Base-by-base conservation (phyloP, 371 early-diverging fungal species). In the Basidiobolus meristosporus region DNA sequence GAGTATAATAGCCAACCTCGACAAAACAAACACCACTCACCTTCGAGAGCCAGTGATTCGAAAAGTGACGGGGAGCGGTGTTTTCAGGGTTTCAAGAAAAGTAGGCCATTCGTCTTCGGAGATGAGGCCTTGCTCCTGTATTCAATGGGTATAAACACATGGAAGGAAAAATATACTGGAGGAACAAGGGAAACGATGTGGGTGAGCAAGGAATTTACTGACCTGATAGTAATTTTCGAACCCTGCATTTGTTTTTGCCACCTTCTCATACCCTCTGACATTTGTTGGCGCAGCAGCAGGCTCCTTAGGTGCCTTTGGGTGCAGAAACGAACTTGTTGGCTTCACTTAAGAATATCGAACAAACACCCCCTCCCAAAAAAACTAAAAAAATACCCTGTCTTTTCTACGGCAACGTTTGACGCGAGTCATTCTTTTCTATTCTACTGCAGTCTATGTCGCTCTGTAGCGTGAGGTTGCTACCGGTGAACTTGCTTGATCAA, bases 11-110 rank as follows among this genome's bases (percentile, higher is more conserved):
- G 18, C 20, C 7, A 14, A n/a, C 7, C 3, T 10, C 3, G 18
- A 5, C 20, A n/a, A 31, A 30, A 7, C 2, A 14, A 14, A 17
- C 16, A 17, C 4, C 2, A 23, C 11, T 15, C 1, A 77, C 81
- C 66, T 60, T 52, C 84, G 66, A 29, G 79, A 82, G 15, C 90
- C 93, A 1, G 93, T 87, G 48, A 97, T 77, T 42, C 98, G 72
- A 57, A 91, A 97, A 22, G 85, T 79, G 28, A 81, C 78, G 7
- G 98, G 98, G 33, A 97, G 65, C 18, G 65, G 57, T 23, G 54
- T 63, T 52, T 70, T 60, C 51, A 85, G 60, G 4, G 53, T 41
- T 21, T 63, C 57, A 51, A 77, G 68, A 45, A 88, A 79, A 35
- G 45, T 41, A 3, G 72, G 69, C 66, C 78, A 91, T 55, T 93